Evolutionary conservation across 352 stramenopile genomes (phyloP).

Genomic region (Pythium grandisporangium): DNA sequence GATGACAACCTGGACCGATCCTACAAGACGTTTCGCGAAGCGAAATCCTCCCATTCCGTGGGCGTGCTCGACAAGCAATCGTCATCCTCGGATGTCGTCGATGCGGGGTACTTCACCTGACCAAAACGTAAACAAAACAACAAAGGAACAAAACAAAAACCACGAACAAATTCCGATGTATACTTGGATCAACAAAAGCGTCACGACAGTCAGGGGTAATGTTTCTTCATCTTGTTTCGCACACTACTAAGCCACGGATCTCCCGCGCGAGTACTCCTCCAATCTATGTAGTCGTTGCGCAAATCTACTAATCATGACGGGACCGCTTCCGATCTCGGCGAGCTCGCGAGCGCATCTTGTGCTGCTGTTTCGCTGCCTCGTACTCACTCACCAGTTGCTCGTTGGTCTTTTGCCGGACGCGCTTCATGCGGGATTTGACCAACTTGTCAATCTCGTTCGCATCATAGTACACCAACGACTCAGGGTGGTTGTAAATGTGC

Average conservation of each 20-base stretch:
- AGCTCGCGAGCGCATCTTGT: slow-evolving; percentile 64
- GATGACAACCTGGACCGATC: slow-evolving; percentile 94
- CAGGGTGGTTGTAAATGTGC: slow-evolving; percentile 78
- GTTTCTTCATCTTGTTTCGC: too few species aligned
- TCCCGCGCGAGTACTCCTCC: too few species aligned
- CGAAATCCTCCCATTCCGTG: slow-evolving; percentile 49
- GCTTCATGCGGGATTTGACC: slow-evolving; percentile 72
- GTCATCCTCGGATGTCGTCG: slow-evolving; percentile 65
- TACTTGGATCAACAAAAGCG: too few species aligned
- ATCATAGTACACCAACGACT: slow-evolving; percentile 78
- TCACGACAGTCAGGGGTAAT: too few species aligned
- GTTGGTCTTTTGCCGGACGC: slow-evolving; percentile 44
- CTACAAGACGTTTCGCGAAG: slow-evolving; percentile 85
- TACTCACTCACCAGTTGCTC: slow-evolving; percentile 55
- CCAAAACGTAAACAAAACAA: too few species aligned
- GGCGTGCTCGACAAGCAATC: slow-evolving; percentile 62
- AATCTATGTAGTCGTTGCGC: neutral
- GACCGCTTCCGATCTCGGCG: slow-evolving; percentile 75
- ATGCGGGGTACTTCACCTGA: slow-evolving; percentile 83
- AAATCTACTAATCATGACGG: slow-evolving; percentile 30
- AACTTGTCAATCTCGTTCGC: slow-evolving; percentile 82
- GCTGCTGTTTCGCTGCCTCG: slow-evolving; percentile 69
- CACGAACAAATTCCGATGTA: too few species aligned
- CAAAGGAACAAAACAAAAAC: too few species aligned
- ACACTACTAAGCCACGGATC: too few species aligned